These are phyloP conservation scores for Combretum micranthum DNA, from an alignment of 345 rosid genomes.

Conservation along the genomic window DNA sequence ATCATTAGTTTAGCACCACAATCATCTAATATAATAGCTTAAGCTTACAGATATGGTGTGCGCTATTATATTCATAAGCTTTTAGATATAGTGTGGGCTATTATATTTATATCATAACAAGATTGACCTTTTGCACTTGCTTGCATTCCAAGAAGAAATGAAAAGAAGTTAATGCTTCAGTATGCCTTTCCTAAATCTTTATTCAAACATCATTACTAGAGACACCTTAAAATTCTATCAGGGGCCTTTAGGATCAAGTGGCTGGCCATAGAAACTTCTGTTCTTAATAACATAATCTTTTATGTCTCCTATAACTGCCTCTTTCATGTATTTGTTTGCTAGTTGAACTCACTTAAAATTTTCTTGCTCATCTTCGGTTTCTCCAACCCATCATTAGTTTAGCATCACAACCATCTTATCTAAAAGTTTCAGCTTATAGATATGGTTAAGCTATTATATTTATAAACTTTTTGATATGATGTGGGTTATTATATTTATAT, in stretches of 20 bases:
- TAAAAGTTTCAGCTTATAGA: no score
- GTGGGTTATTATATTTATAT: no score
- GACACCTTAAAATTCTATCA: slow-evolving; percentile 6
- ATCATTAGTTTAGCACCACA: no score
- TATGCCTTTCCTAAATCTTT: background rate
- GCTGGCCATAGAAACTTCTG: slow-evolving; percentile 33
- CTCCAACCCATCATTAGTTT: no score
- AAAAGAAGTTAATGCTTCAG: background rate
- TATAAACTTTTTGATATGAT: no score
- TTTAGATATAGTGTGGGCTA: no score
- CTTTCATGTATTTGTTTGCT: slow-evolving; percentile 39
- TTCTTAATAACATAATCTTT: slow-evolving; percentile 28
- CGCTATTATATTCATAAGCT: no score
- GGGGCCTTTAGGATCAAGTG: slow-evolving; percentile 11
- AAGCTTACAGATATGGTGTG: no score
- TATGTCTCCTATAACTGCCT: slow-evolving; percentile 55
- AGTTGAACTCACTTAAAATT: slow-evolving; percentile 50
- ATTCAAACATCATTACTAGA: slow-evolving; percentile 8
- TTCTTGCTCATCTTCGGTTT: slow-evolving; percentile 49
- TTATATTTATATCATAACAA: no score
- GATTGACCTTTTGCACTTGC: slow-evolving; percentile 35
- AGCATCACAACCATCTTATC: no score
- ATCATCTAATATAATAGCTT: no score
- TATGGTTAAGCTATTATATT: no score
- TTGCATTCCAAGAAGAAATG: slow-evolving; percentile 22